Percentiles rank a stretch among this genome's conserved stretches.
Evolutionary conservation across 176 grass and related monocot species (phyloP).

Genomic region (Oryza meyeriana): DNA sequence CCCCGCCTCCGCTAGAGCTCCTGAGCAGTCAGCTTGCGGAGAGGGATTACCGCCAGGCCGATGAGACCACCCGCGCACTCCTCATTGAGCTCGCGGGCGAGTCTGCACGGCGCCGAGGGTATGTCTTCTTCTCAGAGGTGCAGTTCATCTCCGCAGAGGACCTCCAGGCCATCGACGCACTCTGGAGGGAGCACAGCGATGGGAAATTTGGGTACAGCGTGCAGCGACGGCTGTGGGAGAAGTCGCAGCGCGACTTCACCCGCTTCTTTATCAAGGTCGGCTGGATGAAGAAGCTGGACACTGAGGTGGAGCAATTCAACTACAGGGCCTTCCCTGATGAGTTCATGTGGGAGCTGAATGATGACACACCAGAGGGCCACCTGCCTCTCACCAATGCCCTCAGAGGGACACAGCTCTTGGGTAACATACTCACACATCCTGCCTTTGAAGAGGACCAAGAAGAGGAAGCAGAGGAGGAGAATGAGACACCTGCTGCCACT

Average conservation of each 20-base stretch:
- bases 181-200: constrained; percentile 70
- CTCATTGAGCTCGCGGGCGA: constrained; percentile 79
- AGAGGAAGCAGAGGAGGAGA: constrained; percentile 29
- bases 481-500: background rate
- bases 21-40: constrained; percentile 45
- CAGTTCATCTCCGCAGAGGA: constrained; percentile 64
- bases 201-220: constrained; percentile 85
- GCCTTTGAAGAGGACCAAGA: constrained; percentile 57
- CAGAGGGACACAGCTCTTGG: constrained; percentile 81
- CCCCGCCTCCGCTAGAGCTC: constrained; percentile 52
- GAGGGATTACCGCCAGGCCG: constrained; percentile 63
- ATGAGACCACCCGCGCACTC: constrained; percentile 81
- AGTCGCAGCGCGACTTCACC: constrained; percentile 70
- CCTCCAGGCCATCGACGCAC: constrained; percentile 64
- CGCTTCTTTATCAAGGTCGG: constrained; percentile 79
- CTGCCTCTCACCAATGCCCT: constrained; percentile 93
- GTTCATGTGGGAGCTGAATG: constrained; percentile 88
- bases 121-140: constrained; percentile 97
- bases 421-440: constrained; percentile 66
- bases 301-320: constrained; percentile 79
- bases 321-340: constrained; percentile 86
- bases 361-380: constrained; percentile 79
- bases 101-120: constrained; percentile 73
- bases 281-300: constrained; percentile 99
- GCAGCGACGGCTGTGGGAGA: constrained; percentile 83